Conservation (phyloP, 2,329 filamentous ascomycete species). For the Cladosporium sp. region DNA sequence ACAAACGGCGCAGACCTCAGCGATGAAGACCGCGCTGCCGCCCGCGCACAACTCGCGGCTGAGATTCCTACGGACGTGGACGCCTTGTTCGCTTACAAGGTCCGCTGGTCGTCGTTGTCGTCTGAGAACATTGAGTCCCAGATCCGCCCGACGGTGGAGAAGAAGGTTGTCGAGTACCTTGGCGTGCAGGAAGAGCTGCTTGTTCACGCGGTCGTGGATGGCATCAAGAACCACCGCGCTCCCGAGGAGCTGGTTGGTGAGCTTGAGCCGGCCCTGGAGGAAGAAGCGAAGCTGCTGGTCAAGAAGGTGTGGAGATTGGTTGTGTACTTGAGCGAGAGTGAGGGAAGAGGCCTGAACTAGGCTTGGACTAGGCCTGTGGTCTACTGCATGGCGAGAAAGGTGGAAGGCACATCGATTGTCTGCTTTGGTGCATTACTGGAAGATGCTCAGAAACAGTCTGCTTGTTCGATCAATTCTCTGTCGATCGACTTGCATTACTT, state of each 20-base stretch:
- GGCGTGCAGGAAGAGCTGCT: constrained; percentile 95
- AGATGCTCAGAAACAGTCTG: neutral
- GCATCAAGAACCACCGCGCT: constrained; percentile 71
- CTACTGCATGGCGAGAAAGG: neutral
- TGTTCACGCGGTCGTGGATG: constrained; percentile 87
- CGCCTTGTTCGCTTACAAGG: constrained; percentile 85
- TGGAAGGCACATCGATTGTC: neutral
- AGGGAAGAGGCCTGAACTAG: constrained; percentile 75
- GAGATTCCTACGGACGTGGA: constrained; percentile 88
- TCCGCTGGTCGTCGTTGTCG: constrained; percentile 91
- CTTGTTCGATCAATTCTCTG: neutral
- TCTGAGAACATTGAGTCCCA: constrained; percentile 79
- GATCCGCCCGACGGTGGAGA: constrained; percentile 91
- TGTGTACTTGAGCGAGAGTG: constrained; percentile 94
- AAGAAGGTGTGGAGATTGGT: constrained; percentile 99
- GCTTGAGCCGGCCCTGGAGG: constrained; percentile 85
- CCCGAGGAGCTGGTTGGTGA: constrained; percentile 83
- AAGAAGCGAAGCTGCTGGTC: constrained; percentile 89
- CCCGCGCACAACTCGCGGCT: constrained; percentile 76
- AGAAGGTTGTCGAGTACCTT: constrained; percentile 96
- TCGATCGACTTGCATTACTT: neutral
- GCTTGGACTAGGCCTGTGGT: constrained; percentile 49
- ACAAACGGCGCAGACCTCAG: constrained; percentile 79
- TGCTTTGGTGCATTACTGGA: neutral
- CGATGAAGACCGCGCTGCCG: constrained; percentile 83